phyloP scores from a whole-genome alignment of 2,329 filamentous ascomycete species.

The Dendrostoma leiphaemia region DNA sequence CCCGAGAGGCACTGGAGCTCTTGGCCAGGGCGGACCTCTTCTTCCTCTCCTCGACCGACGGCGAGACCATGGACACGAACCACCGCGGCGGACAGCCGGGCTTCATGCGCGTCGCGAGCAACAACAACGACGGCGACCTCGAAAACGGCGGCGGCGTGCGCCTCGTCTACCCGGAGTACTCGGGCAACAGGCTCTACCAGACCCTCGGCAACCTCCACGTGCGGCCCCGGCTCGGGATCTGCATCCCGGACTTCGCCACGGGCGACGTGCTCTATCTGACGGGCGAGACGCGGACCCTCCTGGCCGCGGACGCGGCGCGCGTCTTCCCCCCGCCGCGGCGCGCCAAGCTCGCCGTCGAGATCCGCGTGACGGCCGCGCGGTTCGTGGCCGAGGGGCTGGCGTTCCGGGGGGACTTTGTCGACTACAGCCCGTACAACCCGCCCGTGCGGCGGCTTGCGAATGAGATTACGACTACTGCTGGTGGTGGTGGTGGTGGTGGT shows the following conservation, averaged over 20 bases:
- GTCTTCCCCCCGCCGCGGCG: conserved; percentile 67
- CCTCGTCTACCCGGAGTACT: conserved; percentile 79
- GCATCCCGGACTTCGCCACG: conserved; percentile 71
- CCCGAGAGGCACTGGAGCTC: conserved; percentile 54
- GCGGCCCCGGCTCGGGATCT: conserved; percentile 66
- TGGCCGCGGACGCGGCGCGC: conserved; percentile 59
- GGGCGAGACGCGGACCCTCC: conserved; percentile 64
- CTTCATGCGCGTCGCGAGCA: conserved; percentile 67
- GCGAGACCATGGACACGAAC: conserved; percentile 77
- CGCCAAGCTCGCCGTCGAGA: conserved; percentile 69
- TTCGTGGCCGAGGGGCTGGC: conserved; percentile 65
- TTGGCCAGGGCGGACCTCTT: conserved; percentile 69
- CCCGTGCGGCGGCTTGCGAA: conserved; percentile 60
- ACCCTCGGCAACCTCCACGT: conserved; percentile 73
- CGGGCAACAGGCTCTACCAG: conserved; percentile 81
- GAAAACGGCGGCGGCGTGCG: conserved; percentile 39
- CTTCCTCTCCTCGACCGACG: conserved; percentile 70
- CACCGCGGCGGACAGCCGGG: conserved; percentile 73
- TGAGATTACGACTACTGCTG: conserved; percentile 53
- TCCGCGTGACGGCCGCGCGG: conserved; percentile 59
- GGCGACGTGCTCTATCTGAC: conserved; percentile 74
- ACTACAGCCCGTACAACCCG: conserved; percentile 78
- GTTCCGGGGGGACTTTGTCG: conserved; percentile 60
- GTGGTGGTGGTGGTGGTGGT: background rate
- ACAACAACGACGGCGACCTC: conserved; percentile 40